Percentiles rank a stretch among this genome's conserved stretches.
Conservation (phyloP, 2,329 filamentous ascomycete genomes). For the Phyllosticta citriasiana region DNA sequence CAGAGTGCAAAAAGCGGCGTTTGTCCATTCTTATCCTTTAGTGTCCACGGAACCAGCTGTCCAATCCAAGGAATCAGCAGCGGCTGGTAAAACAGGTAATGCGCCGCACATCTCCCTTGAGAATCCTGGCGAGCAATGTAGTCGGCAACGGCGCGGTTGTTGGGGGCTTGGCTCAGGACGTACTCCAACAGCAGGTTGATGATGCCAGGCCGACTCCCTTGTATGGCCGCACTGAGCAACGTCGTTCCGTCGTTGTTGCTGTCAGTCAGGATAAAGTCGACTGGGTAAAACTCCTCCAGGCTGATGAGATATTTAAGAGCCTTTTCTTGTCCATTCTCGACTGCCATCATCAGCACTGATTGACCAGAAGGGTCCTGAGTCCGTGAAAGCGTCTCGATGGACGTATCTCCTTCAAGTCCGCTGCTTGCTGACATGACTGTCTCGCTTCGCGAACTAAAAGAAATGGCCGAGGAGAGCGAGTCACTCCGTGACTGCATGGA, state of each 20-base stretch:
- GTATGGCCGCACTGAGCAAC: constrained; percentile 79
- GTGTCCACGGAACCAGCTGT: constrained; percentile 70
- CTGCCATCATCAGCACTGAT: constrained; percentile 57
- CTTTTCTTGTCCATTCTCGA: constrained; percentile 53
- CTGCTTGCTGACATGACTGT: constrained; percentile 67
- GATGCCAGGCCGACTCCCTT: constrained; percentile 65
- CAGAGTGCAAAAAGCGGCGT: constrained; percentile 95
- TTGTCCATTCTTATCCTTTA: constrained; percentile 92
- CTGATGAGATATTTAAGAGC: constrained; percentile 72
- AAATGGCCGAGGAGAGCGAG: constrained; percentile 76
- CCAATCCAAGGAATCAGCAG: constrained; percentile 69
- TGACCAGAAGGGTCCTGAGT: constrained; percentile 64
- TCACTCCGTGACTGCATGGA: constrained; percentile 84
- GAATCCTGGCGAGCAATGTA: constrained; percentile 73
- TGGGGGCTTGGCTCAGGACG: constrained; percentile 46
- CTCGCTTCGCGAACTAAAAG: constrained; percentile 67
- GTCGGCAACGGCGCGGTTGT: constrained; percentile 45
- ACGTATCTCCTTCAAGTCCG: constrained; percentile 74
- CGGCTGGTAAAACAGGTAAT: constrained; percentile 91
- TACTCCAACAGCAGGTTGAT: constrained; percentile 68
- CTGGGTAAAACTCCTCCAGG: constrained; percentile 64
- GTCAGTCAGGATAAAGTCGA: constrained; percentile 65
- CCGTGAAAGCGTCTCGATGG: constrained; percentile 65
- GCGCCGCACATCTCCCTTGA: constrained; percentile 81
- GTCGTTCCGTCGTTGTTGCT: constrained; percentile 85